Base-by-base conservation (phyloP, 345 rosid species). In the Hypericum perforatum region DNA sequence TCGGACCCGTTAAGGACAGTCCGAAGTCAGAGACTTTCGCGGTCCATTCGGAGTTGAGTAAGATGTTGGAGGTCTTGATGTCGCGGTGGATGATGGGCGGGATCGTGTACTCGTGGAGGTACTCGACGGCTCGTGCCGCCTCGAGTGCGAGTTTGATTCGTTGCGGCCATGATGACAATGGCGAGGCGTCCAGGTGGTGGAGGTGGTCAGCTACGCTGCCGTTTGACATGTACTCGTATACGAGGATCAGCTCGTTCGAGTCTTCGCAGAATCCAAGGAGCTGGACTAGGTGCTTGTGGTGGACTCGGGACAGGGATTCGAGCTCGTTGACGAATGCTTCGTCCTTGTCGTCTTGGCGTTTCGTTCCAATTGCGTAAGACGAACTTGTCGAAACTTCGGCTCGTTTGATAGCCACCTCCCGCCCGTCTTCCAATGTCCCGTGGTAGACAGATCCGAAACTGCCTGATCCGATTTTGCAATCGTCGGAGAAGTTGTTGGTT, bases 21-120 rank as follows among this genome's bases (percentile, higher is more conserved):
- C 97, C 92, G 2, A 89, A 89, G 68, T 89, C 95, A 0, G 95
- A 85, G 4, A 89, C 87, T 52, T 83, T 89, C 13, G 95, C 87
- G 0, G 64, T 70, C 87, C 95, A 79, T 2, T 8, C 45, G 43
- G 57, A 49, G 53, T 83, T 79, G 0, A 89, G 76, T 9, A 89
- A 62, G 10, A 89, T 83, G 75, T 89, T 89, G 0, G 97, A 79
- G 1, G 92, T 73, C 67, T 89, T 89, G 44, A 89, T 83, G 56
- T 89, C 97, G 0, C 97, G 87, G 67, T 89, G 97, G 32, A 89
- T 89, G 70, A 85, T 58, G 0, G 75, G 68, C 10, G 97, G 95
- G 8, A 73, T 73, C 0, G 77, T 85, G 7, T 74, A 85, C 50
- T 63, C 68, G 36, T 83, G 97, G 8, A 89, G 78, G 75, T 89